phyloP scores from a whole-genome alignment of 2,329 filamentous ascomycete species.

The Alternaria triticina region DNA sequence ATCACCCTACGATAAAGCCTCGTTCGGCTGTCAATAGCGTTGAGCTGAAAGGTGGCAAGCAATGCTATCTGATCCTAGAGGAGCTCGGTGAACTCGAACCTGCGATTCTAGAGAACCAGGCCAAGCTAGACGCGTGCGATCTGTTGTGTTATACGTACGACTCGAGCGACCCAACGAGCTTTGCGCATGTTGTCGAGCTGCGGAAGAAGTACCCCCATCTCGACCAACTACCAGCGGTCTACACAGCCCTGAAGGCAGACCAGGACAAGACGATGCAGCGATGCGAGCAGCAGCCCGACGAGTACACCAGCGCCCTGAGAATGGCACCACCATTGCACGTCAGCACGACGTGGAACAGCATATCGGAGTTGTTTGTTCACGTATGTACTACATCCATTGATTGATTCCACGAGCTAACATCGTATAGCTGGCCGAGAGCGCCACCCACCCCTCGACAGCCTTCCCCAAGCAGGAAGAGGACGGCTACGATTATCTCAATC shows the following conservation, averaged over 20 bases:
- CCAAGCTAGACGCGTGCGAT: slow-evolving; percentile 90
- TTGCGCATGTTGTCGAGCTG: slow-evolving; percentile 85
- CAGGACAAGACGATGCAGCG: slow-evolving; percentile 96
- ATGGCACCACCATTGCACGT: slow-evolving; percentile 94
- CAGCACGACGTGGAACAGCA: slow-evolving; percentile 91
- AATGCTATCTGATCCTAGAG: slow-evolving; percentile 94
- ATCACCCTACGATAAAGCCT: slow-evolving; percentile 94
- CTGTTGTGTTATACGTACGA: slow-evolving; percentile 96
- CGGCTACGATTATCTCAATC: slow-evolving; percentile 75
- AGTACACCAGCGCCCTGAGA: slow-evolving; percentile 82
- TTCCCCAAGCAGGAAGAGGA: slow-evolving; percentile 92
- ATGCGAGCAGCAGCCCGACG: slow-evolving; percentile 84
- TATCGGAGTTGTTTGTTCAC: slow-evolving; percentile 89
- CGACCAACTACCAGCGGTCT: slow-evolving; percentile 88
- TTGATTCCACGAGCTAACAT: slow-evolving; percentile 20
- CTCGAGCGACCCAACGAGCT: slow-evolving; percentile 94
- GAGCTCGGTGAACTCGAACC: slow-evolving; percentile 96
- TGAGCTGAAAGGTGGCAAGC: slow-evolving; percentile 92
- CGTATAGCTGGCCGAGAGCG: slow-evolving; percentile 78
- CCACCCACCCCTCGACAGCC: slow-evolving; percentile 84
- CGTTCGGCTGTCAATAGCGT: slow-evolving; percentile 94
- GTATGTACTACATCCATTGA: slow-evolving; percentile 45
- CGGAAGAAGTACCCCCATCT: slow-evolving; percentile 81
- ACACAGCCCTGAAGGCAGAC: slow-evolving; percentile 93
- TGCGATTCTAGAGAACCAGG: slow-evolving; percentile 89